Base-by-base conservation (phyloP, 129 eudicot genomes). In the Arctium minus region DNA sequence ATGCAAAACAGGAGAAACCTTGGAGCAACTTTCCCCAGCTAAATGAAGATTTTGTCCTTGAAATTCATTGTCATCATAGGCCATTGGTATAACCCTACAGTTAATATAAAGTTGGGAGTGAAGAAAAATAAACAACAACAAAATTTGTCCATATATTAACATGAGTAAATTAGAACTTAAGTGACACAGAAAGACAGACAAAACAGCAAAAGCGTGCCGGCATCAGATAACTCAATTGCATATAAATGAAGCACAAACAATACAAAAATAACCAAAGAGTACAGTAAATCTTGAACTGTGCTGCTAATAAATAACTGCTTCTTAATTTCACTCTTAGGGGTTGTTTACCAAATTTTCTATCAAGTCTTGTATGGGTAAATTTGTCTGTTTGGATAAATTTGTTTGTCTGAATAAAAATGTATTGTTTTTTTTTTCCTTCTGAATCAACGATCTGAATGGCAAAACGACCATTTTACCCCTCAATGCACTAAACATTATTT, bases 81-180 rank as follows among this genome's bases (percentile, higher is more conserved):
- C 99, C 99, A 93, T 93, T 81, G 85, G 93, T 72, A 65, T 89
- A 86, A 85, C 76, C 93, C 99, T 93, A 86, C 56, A 77, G 84
- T 56, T 73, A 3, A 35, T 78, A 81, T 13, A 75, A 38, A 76
- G 81, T 70, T 70, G 79, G 83, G 31, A 78, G 48, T 75, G 37
- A n/a, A 79, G 9, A 75, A 72, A 29, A 68, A 15, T 76, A 60
- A 72, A 50, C 65, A 81, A 50, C 65, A 81, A 72, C n/a, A 40
- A 27, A n/a, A 53, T 73, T 8, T 81, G 73, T 73, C 38, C 32
- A 62, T 81, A 53, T 12, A 81, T 37, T 81, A 81, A n/a, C 68
- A 73, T 27, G 5, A 62, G 73, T n/a, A 18, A 33, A 78, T 73
- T 48, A 74, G 9, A 78, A 64, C 29, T 65, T 15, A 37, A 60